Conservation (phyloP, 1,284 basidiomycete genomes). For the Pyrrhoderma noxium region DNA sequence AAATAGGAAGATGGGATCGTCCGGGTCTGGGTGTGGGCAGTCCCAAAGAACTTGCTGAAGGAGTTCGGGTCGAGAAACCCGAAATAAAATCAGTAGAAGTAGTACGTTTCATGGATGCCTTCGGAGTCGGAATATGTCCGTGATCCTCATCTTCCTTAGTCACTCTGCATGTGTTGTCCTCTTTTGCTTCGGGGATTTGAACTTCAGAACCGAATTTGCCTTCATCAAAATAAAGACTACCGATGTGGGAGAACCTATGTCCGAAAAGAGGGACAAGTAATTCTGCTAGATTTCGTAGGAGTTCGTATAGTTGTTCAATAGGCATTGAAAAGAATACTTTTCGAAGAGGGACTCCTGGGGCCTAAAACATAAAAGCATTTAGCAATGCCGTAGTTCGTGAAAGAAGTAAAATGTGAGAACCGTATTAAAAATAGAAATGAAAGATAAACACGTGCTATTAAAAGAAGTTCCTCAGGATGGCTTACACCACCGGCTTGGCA, state of each 20-base stretch:
- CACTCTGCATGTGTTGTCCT: not conserved
- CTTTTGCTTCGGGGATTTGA: slow-evolving; percentile 9
- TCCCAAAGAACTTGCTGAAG: not conserved
- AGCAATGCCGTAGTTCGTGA: not conserved
- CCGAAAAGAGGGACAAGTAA: slow-evolving; percentile 66
- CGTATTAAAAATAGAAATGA: not conserved
- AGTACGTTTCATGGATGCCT: not conserved
- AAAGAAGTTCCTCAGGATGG: not conserved
- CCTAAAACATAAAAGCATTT: slow-evolving; percentile 34
- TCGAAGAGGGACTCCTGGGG: slow-evolving; percentile 58
- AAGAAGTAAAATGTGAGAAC: not conserved
- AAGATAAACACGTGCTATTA: not conserved
- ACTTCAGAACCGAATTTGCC: slow-evolving; percentile 19
- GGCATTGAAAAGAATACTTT: slow-evolving; percentile 61
- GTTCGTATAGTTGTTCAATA: slow-evolving; percentile 48
- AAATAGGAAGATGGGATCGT: not conserved
- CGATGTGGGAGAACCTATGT: slow-evolving; percentile 64
- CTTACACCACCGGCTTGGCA: too few species aligned
- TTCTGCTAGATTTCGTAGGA: slow-evolving; percentile 60
- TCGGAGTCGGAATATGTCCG: slow-evolving; percentile 10
- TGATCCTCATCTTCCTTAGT: slow-evolving; percentile 9
- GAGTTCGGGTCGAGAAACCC: slow-evolving; percentile 10
- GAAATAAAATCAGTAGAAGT: slow-evolving; percentile 6
- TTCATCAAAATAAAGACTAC: slow-evolving; percentile 60
- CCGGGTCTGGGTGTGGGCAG: slow-evolving; percentile 9